Percentiles rank a stretch among this genome's conserved stretches.
Evolutionary conservation across 352 stramenopile genomes (phyloP).

Genomic region (Pseudoperonospora humuli): DNA sequence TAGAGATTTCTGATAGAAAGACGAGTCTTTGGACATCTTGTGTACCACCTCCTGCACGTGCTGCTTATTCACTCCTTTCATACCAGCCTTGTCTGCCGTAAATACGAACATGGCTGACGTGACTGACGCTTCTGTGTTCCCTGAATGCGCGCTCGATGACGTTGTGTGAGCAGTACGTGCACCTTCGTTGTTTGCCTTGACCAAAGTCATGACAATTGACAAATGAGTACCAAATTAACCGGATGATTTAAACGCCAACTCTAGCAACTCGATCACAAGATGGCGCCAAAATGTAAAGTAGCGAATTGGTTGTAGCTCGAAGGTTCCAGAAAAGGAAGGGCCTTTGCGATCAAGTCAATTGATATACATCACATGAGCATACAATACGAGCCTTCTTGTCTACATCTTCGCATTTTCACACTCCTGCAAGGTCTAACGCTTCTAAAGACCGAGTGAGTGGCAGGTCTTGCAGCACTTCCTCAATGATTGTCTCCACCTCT

Average conservation of each 20-base stretch:
- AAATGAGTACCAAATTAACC: slow-evolving; percentile 5
- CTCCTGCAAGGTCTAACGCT: slow-evolving; percentile 64
- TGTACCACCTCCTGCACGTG: slow-evolving; percentile 91
- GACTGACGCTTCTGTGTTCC: slow-evolving; percentile 2
- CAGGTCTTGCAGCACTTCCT: slow-evolving; percentile 61
- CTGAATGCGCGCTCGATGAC: background rate
- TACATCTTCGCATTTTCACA: no score
- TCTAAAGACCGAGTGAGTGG: slow-evolving; percentile 69
- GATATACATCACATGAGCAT: no score
- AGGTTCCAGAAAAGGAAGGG: no score
- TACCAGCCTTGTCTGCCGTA: slow-evolving; percentile 81
- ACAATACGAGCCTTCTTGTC: no score
- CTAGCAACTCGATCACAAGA: slow-evolving; percentile 5
- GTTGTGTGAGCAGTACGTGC: no score
- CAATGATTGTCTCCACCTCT: slow-evolving; percentile 48
- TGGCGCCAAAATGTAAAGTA: slow-evolving; percentile 9
- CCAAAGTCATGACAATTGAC: slow-evolving; percentile 16
- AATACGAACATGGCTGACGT: slow-evolving; percentile 71
- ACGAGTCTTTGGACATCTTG: slow-evolving; percentile 90
- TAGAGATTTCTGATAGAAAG: slow-evolving; percentile 89
- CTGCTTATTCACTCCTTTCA: slow-evolving; percentile 82
- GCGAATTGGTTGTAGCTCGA: background rate
- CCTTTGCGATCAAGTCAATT: no score
- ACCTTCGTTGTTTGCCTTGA: slow-evolving; percentile 1
- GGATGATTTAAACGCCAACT: slow-evolving; percentile 1